Conservation (phyloP, 2,329 filamentous ascomycete species). For the Botrytis paeoniae region DNA sequence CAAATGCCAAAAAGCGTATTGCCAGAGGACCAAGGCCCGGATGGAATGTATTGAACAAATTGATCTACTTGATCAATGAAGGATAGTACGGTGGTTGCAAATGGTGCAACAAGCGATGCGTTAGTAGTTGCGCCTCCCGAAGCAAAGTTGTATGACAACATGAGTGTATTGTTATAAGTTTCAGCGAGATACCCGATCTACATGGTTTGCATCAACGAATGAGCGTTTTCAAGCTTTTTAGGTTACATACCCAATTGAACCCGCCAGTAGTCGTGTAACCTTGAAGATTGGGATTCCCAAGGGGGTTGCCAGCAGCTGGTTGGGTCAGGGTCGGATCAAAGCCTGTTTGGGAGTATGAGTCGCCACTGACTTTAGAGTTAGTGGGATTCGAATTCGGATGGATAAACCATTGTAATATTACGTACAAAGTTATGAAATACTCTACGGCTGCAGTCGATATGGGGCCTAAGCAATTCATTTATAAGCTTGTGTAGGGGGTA, state of each 20-base stretch:
- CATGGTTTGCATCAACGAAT: not conserved
- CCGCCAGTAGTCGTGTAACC: constrained; percentile 41
- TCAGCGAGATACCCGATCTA: not conserved
- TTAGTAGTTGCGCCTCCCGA: not conserved
- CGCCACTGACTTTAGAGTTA: constrained; percentile 30
- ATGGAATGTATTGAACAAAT: not conserved
- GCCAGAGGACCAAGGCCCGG: not conserved
- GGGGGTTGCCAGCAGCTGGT: constrained; percentile 33
- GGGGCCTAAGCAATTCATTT: not conserved
- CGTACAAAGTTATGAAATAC: constrained; percentile 8
- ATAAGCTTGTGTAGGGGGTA: not conserved
- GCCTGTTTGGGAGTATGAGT: constrained; percentile 39
- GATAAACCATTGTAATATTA: not conserved
- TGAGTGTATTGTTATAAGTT: not conserved
- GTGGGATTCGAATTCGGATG: not conserved
- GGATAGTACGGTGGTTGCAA: not conserved
- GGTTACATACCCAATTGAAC: not conserved
- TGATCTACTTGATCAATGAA: not conserved
- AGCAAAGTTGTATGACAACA: constrained; percentile 4
- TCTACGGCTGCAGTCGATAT: not conserved
- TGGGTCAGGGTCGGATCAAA: constrained; percentile 35
- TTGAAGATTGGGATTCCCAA: constrained; percentile 38
- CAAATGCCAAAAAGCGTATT: not conserved
- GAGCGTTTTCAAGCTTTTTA: not conserved
- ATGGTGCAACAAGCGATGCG: constrained; percentile 1